These are phyloP conservation scores for Canariomyces notabilis DNA, from an alignment of 2,329 filamentous ascomycete genomes.

Conservation along the genomic window DNA sequence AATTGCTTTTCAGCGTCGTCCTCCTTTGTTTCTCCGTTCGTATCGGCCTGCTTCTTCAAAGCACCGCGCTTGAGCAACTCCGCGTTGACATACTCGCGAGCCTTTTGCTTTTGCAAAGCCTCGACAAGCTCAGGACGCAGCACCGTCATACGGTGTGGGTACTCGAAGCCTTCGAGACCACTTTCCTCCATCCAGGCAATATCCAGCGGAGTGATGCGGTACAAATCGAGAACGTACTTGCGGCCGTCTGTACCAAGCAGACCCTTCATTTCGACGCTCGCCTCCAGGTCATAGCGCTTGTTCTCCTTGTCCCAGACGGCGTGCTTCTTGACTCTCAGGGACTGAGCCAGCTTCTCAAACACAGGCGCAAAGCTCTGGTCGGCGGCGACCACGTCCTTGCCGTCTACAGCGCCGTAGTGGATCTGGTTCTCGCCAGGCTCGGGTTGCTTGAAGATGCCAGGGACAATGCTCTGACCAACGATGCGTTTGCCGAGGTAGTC, in stretches of 20 bases:
- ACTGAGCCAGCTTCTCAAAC: constrained; percentile 87
- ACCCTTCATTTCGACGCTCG: constrained; percentile 96
- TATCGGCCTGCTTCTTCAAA: constrained; percentile 30
- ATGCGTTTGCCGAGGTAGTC: constrained; percentile 97
- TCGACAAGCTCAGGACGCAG: constrained; percentile 87
- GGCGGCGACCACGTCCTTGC: constrained; percentile 88
- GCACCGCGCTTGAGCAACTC: constrained; percentile 64
- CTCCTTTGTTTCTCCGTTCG: constrained; percentile 13
- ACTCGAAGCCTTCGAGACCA: constrained; percentile 50
- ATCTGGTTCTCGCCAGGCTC: constrained; percentile 98
- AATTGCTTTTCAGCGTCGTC: constrained; percentile 25
- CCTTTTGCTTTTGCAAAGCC: constrained; percentile 74
- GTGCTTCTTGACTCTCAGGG: constrained; percentile 88
- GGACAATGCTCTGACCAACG: constrained; percentile 95
- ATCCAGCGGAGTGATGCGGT: constrained; percentile 89
- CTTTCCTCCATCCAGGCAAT: constrained; percentile 83
- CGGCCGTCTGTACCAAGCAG: constrained; percentile 93
- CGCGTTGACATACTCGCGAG: constrained; percentile 80
- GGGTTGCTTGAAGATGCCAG: constrained; percentile 97
- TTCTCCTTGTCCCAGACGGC: constrained; percentile 97
- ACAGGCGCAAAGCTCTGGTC: constrained; percentile 79
- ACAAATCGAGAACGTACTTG: constrained; percentile 96
- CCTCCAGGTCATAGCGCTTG: constrained; percentile 84
- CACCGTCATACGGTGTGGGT: constrained; percentile 95
- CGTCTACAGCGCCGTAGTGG: constrained; percentile 96